Evolutionary conservation across 1,284 basidiomycete genomes (phyloP).

Genomic region (Stygiomarasmius scandens): DNA sequence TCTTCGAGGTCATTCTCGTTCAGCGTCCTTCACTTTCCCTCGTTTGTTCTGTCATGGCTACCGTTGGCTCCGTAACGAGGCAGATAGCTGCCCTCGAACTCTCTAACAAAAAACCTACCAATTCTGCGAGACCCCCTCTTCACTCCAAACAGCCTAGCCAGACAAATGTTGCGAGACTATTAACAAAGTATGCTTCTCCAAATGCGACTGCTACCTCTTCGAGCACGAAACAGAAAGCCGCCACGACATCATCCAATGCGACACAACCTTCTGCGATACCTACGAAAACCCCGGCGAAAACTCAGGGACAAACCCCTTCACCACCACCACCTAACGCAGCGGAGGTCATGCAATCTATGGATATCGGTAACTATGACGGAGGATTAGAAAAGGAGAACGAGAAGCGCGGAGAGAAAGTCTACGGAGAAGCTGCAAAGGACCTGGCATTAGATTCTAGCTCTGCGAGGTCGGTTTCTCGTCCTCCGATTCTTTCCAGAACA

Average conservation of each 20-base stretch:
- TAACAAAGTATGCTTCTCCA: constrained; percentile 68
- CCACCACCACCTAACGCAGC: constrained; percentile 20
- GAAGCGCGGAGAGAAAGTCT: constrained; percentile 47
- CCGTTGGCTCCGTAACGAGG: constrained; percentile 24
- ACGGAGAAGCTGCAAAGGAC: constrained; percentile 73
- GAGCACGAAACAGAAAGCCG: constrained; percentile 1
- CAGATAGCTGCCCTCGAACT: constrained; percentile 25
- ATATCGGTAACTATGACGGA: constrained; percentile 87
- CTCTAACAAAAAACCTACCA: constrained; percentile 12
- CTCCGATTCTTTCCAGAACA: not conserved
- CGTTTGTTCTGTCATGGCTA: constrained; percentile 17
- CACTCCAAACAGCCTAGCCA: constrained; percentile 17
- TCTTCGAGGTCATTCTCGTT: not conserved
- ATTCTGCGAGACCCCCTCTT: constrained; percentile 15
- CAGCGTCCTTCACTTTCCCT: not conserved
- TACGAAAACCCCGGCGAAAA: not conserved
- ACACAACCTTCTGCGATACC: not conserved
- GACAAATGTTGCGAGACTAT: constrained; percentile 57
- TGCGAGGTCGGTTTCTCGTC: constrained; percentile 47
- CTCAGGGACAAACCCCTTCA: not conserved
- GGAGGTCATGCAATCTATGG: constrained; percentile 39
- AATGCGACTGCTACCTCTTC: constrained; percentile 29
- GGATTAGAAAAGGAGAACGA: constrained; percentile 78
- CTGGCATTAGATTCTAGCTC: constrained; percentile 79
- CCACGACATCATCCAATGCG: not conserved